Conservation (phyloP, 306 rosid species). For the Amphicarpaea edgeworthii region DNA sequence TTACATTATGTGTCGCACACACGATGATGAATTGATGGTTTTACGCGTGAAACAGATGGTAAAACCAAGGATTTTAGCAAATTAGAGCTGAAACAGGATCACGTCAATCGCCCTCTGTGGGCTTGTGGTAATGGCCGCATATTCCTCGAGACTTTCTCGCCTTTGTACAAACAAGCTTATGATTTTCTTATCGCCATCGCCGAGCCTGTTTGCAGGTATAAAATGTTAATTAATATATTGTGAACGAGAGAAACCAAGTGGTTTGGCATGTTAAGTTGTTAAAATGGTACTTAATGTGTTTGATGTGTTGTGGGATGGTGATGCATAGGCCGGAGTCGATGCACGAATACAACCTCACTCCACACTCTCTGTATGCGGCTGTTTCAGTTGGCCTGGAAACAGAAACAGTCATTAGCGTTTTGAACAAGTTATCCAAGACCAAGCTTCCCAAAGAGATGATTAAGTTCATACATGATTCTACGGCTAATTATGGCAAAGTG, state of each 20-base stretch:
- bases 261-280: neutral
- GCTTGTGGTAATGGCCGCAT: conserved; percentile 95
- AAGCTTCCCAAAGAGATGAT: conserved; percentile 98
- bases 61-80: conserved; percentile 85
- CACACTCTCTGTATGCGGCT: conserved; percentile 92
- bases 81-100: conserved; percentile 87
- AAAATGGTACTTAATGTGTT: conserved; percentile 11
- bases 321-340: conserved; percentile 89
- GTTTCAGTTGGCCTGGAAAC: conserved; percentile 96
- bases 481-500: conserved; percentile 96
- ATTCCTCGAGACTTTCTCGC: conserved; percentile 94
- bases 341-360: conserved; percentile 97
- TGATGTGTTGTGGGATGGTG: conserved; percentile 25
- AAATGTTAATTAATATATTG: neutral
- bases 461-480: conserved; percentile 81
- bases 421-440: conserved; percentile 88
- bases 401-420: conserved; percentile 77
- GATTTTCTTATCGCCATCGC: conserved; percentile 97
- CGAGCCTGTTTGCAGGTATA: conserved; percentile 94
- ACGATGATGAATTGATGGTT: conserved; percentile 33
- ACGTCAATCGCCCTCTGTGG: conserved; percentile 86
- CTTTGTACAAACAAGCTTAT: conserved; percentile 92
- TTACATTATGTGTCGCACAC: neutral
- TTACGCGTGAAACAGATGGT: conserved; percentile 52
- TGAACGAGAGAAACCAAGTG: neutral